phyloP scores from a whole-genome alignment of 257 asterid genomes.

The Solanum neorickii region DNA sequence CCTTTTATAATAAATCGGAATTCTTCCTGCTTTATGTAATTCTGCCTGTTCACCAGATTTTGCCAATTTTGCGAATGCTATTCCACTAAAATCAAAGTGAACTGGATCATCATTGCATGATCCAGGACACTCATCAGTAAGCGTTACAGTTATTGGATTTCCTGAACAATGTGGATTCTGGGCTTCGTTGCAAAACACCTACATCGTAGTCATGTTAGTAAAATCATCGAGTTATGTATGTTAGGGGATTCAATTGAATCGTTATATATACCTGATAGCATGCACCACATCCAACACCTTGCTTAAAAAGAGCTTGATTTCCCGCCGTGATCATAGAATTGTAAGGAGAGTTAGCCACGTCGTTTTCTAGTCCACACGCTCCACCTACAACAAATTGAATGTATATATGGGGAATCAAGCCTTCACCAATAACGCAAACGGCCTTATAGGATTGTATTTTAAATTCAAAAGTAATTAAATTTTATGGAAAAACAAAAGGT shows the following conservation, averaged over 20 bases:
- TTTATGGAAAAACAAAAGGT: neutral
- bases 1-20: neutral
- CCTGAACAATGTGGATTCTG: neutral
- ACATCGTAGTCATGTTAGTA: neutral
- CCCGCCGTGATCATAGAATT: neutral
- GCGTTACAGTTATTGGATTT: neutral
- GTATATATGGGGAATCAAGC: neutral
- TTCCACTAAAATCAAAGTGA: neutral
- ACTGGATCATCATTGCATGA: neutral
- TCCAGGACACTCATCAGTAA: neutral
- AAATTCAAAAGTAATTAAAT: too few species aligned
- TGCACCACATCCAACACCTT: neutral
- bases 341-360: neutral
- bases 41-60: neutral
- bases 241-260: neutral
- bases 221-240: neutral
- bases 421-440: neutral
- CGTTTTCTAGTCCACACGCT: conserved; percentile 3
- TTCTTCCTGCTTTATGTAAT: neutral
- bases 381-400: neutral
- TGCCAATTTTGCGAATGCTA: neutral
- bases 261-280: neutral
- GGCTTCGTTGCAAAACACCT: neutral
- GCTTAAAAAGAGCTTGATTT: neutral
- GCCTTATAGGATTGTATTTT: neutral